Conservation (phyloP, 2,329 filamentous ascomycete species). For the Trichoderma sp. region DNA sequence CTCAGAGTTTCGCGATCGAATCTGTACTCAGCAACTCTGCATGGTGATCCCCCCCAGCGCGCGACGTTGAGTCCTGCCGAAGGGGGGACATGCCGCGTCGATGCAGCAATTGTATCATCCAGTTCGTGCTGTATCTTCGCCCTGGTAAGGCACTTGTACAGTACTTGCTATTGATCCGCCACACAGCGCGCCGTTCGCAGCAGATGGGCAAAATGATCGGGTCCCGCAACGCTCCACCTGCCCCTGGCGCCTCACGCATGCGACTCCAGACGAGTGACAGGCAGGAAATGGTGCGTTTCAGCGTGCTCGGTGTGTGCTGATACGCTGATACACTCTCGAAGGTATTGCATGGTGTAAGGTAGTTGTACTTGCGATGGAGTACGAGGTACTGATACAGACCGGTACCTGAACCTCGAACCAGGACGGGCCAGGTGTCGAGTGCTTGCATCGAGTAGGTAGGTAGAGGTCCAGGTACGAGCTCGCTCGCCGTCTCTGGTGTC, state of each 20-base stretch:
- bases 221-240: conserved; percentile 7
- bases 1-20: not conserved
- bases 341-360: not conserved
- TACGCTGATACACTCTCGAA: not conserved
- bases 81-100: not conserved
- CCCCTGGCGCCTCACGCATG: conserved; percentile 23
- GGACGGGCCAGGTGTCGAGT: not conserved
- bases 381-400: not conserved
- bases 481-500: not conserved
- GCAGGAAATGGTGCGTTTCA: conserved; percentile 25
- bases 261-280: conserved; percentile 24
- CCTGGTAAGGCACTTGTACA: no score
- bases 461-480: not conserved
- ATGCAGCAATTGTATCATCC: conserved; percentile 12
- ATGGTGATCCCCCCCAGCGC: conserved; percentile 5
- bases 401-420: not conserved
- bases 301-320: conserved; percentile 12
- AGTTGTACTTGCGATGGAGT: not conserved
- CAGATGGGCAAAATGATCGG: conserved; percentile 19
- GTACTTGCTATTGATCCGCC: not conserved
- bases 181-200: conserved; percentile 8
- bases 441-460: not conserved
- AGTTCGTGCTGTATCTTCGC: no score
- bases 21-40: not conserved
- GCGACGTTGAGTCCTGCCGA: not conserved